Evolutionary conservation across 2,329 filamentous ascomycete species (phyloP).

Genomic region (Paecilomyces dactylethromorphus): DNA sequence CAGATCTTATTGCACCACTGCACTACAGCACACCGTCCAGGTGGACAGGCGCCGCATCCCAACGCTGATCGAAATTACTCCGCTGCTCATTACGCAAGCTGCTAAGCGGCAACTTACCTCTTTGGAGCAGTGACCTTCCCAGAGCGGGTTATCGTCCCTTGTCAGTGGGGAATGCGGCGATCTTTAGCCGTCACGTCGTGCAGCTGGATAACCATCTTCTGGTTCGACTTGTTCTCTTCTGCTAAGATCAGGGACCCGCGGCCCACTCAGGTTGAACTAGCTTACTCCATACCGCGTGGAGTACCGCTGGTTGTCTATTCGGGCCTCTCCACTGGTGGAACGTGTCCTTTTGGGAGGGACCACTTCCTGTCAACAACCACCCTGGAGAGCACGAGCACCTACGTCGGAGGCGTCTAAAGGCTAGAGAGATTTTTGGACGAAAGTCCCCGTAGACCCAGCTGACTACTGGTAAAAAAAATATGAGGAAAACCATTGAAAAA

Average conservation of each 20-base stretch:
- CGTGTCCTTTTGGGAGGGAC: background rate
- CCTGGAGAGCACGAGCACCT: background rate
- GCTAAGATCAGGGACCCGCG: background rate
- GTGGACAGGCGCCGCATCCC: constrained; percentile 5
- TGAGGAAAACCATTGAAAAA: too few species aligned
- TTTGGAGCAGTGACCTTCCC: constrained; percentile 24
- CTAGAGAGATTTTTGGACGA: background rate
- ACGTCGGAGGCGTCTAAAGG: background rate
- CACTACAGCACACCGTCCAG: background rate
- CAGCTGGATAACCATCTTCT: constrained; percentile 19
- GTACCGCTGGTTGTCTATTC: background rate
- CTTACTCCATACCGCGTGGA: background rate
- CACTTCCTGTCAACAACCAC: background rate
- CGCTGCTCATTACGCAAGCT: constrained; percentile 30
- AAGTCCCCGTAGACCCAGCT: too few species aligned
- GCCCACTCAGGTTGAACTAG: background rate
- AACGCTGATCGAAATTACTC: constrained; percentile 27
- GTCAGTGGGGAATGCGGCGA: constrained; percentile 31
- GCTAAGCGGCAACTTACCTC: constrained; percentile 23
- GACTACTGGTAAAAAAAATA: too few species aligned
- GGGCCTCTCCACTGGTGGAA: background rate
- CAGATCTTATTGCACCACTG: background rate
- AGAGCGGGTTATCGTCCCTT: constrained; percentile 28
- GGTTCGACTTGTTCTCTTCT: constrained; percentile 7
- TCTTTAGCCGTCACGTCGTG: constrained; percentile 17